These are phyloP conservation scores for Favolaschia claudopus DNA, from an alignment of 768 basidiomycete species.

Conservation along the genomic window DNA sequence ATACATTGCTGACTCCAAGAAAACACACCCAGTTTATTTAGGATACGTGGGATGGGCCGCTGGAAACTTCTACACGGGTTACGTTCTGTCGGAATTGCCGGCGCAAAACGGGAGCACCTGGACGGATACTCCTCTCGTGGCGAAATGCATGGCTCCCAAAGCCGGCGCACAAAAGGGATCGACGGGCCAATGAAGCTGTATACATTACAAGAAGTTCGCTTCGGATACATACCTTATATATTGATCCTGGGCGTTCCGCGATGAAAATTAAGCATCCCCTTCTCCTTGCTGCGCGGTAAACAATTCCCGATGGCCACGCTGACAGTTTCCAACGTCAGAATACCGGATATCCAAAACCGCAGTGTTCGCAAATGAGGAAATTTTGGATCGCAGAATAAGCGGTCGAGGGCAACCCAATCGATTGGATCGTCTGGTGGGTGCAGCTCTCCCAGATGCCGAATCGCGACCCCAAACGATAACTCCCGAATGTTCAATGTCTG, in stretches of 20 bases:
- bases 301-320: background rate
- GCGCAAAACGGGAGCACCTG: conserved; percentile 40
- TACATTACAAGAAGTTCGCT: background rate
- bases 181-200: conserved; percentile 11
- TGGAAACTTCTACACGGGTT: conserved; percentile 57
- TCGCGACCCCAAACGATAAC: conserved; percentile 19
- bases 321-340: conserved; percentile 4
- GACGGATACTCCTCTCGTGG: conserved; percentile 52
- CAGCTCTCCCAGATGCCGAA: conserved; percentile 15
- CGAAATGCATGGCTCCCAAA: conserved; percentile 40
- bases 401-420: conserved; percentile 21
- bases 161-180: conserved; percentile 30
- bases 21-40: conserved; percentile 46
- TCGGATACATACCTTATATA: background rate
- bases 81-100: conserved; percentile 46
- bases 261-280: conserved; percentile 13
- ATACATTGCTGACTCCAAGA: background rate
- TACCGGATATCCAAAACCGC: conserved; percentile 16
- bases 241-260: conserved; percentile 1
- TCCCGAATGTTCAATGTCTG: conserved; percentile 1
- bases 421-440: conserved; percentile 24
- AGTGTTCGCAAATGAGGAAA: conserved; percentile 5
- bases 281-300: conserved; percentile 11
- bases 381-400: conserved; percentile 16
- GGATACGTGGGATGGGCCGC: conserved; percentile 68